Evolutionary conservation across 2,329 filamentous ascomycete genomes (phyloP), one percentile per base, ranked within the genome.

Genomic region (Aspergillus fumigatiaffinis): DNA sequence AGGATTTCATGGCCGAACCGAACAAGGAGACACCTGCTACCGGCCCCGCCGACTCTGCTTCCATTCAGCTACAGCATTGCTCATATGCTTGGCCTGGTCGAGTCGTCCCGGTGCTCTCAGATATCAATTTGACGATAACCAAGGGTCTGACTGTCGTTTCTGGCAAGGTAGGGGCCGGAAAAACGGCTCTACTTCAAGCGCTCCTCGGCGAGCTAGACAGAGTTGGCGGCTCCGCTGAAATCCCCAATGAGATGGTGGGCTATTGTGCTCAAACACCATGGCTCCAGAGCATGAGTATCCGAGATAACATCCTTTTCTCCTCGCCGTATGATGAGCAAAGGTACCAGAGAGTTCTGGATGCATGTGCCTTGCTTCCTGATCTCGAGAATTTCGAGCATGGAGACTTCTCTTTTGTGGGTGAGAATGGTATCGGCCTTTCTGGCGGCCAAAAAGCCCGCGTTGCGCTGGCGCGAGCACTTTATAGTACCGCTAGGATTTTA

Each of bases 1-100:
- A 96, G 66, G 82, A 84, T 23, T 96, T 95, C 75, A 95, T 96
- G 90, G 77, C 80, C 0, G 92, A 96, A 71, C 90, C 90, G 0
- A 86, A 96, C 66, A 91, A 91, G 64, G 86, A 94, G 61, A 87
- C 86, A 59, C 79, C 82, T 28, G 71, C 28, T 9, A 56, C 57
- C 50, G 53, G 52, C 3, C 42, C 56, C 3, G 28, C 72, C 3
- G 76, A 77, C 3, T 49, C 71, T 1, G 62, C 62, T 2, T 66
- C 64, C 3, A 57, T 74, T 17, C 55, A 63, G 44, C 78, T 95
- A 50, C 76, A 80, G 2, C 75, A 84, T 28, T 90, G 89, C 4
- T 87, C 86, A 0, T 95, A 95, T 68, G 84, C 88, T 0, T 96
- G 92, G 88, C 91, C 92, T 0, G 89, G 89, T 0, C 83, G 83